phyloP scores from a whole-genome alignment of 345 rosid genomes.

The Capsella bursapastoris region DNA sequence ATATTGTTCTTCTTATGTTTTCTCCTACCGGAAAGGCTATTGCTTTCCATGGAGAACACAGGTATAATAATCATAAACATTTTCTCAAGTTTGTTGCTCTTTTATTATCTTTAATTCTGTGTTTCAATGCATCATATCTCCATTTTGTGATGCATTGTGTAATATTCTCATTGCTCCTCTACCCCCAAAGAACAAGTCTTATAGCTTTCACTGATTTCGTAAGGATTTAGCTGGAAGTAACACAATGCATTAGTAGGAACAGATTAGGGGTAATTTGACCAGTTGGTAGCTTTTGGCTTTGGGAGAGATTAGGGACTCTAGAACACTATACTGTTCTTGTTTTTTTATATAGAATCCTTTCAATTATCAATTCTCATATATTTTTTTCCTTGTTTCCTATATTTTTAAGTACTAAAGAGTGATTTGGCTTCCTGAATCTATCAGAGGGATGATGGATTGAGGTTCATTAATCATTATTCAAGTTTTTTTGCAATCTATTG shows the following conservation, averaged over 20 bases:
- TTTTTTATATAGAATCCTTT: neutral
- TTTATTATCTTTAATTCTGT: neutral
- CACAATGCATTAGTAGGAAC: neutral
- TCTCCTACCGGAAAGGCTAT: constrained; percentile 84
- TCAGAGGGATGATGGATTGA: constrained; percentile 16
- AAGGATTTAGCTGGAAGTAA: constrained; percentile 13
- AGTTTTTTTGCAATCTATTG: neutral
- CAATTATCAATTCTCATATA: neutral
- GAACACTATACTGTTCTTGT: neutral
- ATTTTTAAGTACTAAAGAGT: neutral
- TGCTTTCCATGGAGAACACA: constrained; percentile 71
- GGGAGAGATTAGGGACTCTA: neutral
- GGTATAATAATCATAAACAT: constrained; percentile 41
- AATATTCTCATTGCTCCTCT: neutral
- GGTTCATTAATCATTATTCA: neutral
- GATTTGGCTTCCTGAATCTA: neutral
- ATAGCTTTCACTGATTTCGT: neutral
- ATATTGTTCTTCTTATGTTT: constrained; percentile 85
- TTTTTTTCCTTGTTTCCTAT: constrained; percentile 5
- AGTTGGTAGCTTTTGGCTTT: constrained; percentile 15
- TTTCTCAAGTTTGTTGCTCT: neutral
- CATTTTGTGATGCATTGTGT: neutral
- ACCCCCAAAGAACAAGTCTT: neutral
- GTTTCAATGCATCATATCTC: constrained; percentile 8
- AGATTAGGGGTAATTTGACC: neutral